Base-by-base conservation (phyloP, 108 stramenopile genomes). In the Conticribra weissflogii region DNA sequence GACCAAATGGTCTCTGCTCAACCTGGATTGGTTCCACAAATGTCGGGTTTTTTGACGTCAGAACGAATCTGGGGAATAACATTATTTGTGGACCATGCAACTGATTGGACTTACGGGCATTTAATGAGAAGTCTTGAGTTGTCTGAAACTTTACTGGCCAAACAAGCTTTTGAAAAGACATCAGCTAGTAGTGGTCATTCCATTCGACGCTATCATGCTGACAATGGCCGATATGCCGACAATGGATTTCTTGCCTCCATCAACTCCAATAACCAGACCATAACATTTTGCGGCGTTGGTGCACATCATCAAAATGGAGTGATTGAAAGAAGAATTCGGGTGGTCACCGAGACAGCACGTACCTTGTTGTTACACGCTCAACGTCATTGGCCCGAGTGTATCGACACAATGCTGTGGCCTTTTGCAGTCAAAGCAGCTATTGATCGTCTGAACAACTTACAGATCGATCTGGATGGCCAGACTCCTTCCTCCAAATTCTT, bases 11-110 rank as follows among this genome's bases (percentile, higher is more conserved):
- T 73, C 0, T 74, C 69, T 19, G 23, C 69, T 56, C 52, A 76
- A 28, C 78, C 56, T 29, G 86, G 86, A 0, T 28, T 69, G 28
- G 55, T 69, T 27, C 68, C 68, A n/a, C 68, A 69, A 21, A 69
- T 69, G 57, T 50, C 15, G 31, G 68, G 56, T 1, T 55, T 27
- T 49, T 19, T 69, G 27, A 69, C 68, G 12, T 32, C 17, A 33
- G 44, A 21, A 27, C 56, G 83, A 17, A 54, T 81, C 1, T 53
- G 44, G 12, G 81, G 83, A 2, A 85, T 79, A 1, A 71, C 86
- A 0, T 56, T 85, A 17, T 77, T 87, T 46, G 53, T 65, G 7
- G 83, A 87, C 54, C 73, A 81, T 56, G 72, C 66, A 2, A 58
- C 54, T n/a, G 56, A 69, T 59, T 47, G 12, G 34, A 29, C 31